Evolutionary conservation across 176 grass and related monocot genomes (phyloP).

Genomic region (Paspalum notatum): DNA sequence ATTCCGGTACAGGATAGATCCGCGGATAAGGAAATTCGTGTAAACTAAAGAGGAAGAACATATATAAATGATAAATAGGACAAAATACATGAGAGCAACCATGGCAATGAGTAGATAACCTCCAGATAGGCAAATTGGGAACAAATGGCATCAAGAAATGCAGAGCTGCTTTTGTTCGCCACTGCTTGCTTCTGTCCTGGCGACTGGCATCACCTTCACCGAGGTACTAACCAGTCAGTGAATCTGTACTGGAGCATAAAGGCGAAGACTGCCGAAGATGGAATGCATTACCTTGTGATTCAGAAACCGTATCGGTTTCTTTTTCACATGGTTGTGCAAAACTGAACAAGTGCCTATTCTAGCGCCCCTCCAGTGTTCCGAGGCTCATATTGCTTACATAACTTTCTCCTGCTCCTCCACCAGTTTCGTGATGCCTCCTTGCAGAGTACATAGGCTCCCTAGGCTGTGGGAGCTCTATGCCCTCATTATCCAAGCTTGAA

Average conservation of each 20-base stretch:
- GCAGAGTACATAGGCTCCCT: conserved; percentile 15
- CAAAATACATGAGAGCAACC: background rate
- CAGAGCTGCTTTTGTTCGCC: background rate
- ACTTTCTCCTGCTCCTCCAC: background rate
- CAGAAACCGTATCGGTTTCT: background rate
- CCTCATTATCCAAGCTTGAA: conserved; percentile 42
- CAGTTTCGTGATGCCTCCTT: background rate
- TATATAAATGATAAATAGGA: background rate
- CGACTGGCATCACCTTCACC: too few relatives aligned
- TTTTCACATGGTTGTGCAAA: background rate
- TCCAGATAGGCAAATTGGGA: background rate
- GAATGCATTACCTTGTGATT: background rate
- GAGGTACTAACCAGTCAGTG: background rate
- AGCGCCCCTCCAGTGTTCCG: conserved; percentile 24
- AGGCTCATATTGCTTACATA: background rate
- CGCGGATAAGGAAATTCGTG: too few relatives aligned
- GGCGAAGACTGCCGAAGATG: background rate
- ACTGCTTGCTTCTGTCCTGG: too few relatives aligned
- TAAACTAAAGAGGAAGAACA: background rate
- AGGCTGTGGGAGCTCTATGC: conserved; percentile 28
- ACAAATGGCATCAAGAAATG: background rate
- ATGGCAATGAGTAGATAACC: background rate
- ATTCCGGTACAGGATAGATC: background rate
- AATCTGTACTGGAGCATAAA: background rate
- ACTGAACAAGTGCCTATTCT: background rate